Conservation (phyloP, 176 grass and related monocot genomes). For the Oryza nivara region DNA sequence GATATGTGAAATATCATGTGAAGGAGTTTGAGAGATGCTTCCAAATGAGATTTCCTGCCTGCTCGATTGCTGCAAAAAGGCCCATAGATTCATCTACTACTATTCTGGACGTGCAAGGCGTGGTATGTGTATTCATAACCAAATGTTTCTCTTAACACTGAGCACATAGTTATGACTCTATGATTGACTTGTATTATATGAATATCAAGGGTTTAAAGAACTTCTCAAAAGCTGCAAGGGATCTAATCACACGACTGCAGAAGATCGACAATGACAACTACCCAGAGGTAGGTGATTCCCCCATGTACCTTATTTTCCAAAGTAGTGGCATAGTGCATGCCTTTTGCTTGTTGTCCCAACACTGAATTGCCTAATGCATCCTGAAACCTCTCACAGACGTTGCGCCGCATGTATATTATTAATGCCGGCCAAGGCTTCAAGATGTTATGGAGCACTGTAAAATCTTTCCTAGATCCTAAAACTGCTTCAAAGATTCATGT, state of each 20-base stretch:
- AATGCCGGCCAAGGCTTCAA: conserved; percentile 95
- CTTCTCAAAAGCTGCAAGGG: conserved; percentile 89
- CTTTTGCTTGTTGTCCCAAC: conserved; percentile 33
- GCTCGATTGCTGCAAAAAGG: conserved; percentile 71
- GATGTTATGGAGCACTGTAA: conserved; percentile 92
- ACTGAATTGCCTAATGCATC: conserved; percentile 30
- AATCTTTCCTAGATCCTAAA: conserved; percentile 99
- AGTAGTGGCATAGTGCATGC: not conserved
- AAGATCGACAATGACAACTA: conserved; percentile 98
- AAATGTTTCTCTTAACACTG: conserved; percentile 27
- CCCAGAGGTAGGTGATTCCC: conserved; percentile 72
- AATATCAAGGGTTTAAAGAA: conserved; percentile 89
- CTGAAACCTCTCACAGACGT: conserved; percentile 61
- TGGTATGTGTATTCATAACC: conserved; percentile 58
- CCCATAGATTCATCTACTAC: conserved; percentile 80
- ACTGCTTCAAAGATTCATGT: conserved; percentile 99
- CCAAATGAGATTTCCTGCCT: conserved; percentile 84
- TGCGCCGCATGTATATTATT: conserved; percentile 84
- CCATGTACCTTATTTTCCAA: conserved; percentile 23
- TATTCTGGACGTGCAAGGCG: conserved; percentile 88
- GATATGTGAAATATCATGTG: conserved; percentile 90
- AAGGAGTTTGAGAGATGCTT: conserved; percentile 76
- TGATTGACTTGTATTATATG: conserved; percentile 34
- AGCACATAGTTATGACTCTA: conserved; percentile 20
- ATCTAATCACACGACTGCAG: conserved; percentile 83